phyloP scores from a whole-genome alignment of 768 basidiomycete genomes.

The Cubamyces lactineus region DNA sequence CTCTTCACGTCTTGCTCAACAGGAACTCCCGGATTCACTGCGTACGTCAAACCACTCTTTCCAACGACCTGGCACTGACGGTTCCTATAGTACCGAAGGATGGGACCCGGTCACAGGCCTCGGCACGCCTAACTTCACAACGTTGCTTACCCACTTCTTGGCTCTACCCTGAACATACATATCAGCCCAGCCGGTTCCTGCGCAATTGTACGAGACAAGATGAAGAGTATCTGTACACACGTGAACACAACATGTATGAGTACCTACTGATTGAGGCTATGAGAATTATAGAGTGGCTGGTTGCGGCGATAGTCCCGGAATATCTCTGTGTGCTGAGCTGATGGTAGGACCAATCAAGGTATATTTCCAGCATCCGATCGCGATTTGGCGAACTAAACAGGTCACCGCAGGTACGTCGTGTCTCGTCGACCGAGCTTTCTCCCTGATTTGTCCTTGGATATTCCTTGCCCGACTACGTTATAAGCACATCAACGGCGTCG shows the following conservation, averaged over 20 bases:
- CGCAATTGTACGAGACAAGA: neutral
- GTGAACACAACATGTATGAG: too few relatives aligned
- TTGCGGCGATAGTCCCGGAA: too few relatives aligned
- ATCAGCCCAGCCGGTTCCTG: neutral
- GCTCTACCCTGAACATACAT: conserved; percentile 26
- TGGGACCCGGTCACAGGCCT: conserved; percentile 35
- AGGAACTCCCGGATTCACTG: conserved; percentile 31
- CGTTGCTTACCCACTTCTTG: conserved; percentile 32
- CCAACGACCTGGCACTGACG: neutral
- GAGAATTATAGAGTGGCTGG: too few relatives aligned
- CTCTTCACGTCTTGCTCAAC: neutral
- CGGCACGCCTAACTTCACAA: conserved; percentile 34
- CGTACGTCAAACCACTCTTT: conserved; percentile 19
- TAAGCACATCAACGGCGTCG: too few relatives aligned
- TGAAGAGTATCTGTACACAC: too few relatives aligned
- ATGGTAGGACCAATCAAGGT: neutral
- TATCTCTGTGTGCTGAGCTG: neutral
- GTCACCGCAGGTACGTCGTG: neutral
- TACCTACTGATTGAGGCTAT: too few relatives aligned
- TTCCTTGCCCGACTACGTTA: neutral
- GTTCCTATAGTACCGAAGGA: conserved; percentile 20
- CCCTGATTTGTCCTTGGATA: conserved; percentile 1
- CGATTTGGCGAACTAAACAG: neutral
- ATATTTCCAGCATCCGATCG: neutral
- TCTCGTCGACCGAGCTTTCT: conserved; percentile 4